Conservation (phyloP, 2,329 filamentous ascomycete genomes). For the Pyrenochaeta sp. region DNA sequence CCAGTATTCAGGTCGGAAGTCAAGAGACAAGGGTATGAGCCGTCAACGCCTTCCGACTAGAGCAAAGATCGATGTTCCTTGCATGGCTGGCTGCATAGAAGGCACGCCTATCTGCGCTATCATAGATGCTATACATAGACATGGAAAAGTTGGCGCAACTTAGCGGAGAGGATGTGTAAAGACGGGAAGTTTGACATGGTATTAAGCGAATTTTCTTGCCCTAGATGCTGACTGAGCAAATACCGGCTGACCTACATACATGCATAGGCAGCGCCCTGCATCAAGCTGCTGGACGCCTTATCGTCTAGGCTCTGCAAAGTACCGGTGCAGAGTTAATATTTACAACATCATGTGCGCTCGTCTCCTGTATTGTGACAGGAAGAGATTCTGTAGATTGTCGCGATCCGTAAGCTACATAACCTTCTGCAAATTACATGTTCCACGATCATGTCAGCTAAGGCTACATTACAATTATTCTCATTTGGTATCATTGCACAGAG, state of each 20-base stretch:
- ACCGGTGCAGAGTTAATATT: too few relatives aligned
- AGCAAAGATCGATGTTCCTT: constrained; percentile 2
- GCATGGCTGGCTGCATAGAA: constrained; percentile 4
- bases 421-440: too few relatives aligned
- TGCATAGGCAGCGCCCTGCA: too few relatives aligned
- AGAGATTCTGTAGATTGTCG: too few relatives aligned
- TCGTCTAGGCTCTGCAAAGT: too few relatives aligned
- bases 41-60: neutral
- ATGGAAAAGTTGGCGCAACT: neutral
- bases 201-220: neutral
- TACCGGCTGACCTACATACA: neutral
- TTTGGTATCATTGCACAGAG: too few relatives aligned
- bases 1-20: neutral
- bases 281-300: neutral
- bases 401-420: too few relatives aligned
- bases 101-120: neutral
- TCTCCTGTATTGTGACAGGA: too few relatives aligned
- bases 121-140: constrained; percentile 1
- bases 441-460: too few relatives aligned
- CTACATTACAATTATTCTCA: too few relatives aligned
- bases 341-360: too few relatives aligned
- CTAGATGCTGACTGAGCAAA: neutral
- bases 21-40: neutral
- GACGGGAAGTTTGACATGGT: neutral
- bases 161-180: neutral